These are phyloP conservation scores for Boletus bicolor DNA, from an alignment of 768 basidiomycete genomes.

Conservation along the genomic window DNA sequence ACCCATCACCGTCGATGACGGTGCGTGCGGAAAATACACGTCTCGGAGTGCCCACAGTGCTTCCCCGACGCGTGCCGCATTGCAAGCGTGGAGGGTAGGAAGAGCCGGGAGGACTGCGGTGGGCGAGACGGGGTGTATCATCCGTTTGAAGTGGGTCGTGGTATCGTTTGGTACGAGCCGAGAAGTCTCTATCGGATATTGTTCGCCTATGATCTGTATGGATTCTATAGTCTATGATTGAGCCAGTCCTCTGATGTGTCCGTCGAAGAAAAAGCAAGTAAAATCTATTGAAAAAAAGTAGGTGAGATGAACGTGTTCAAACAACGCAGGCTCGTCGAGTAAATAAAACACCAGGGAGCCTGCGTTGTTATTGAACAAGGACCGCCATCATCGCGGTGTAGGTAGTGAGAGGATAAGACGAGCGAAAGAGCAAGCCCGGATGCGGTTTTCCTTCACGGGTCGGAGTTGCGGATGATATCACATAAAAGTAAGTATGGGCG, in stretches of 20 bases:
- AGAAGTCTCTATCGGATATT: slow-evolving; percentile 6
- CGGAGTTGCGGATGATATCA: slow-evolving; percentile 13
- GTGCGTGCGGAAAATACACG: slow-evolving; percentile 49
- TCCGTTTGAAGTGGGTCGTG: background rate
- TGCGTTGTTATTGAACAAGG: slow-evolving; percentile 51
- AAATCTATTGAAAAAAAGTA: slow-evolving; percentile 3
- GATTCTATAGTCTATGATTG: slow-evolving; percentile 16
- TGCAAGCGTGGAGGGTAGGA: slow-evolving; percentile 35
- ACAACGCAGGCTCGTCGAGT: slow-evolving; percentile 22
- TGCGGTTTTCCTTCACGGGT: slow-evolving; percentile 1
- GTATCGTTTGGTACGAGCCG: slow-evolving; percentile 7
- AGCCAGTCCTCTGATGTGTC: background rate
- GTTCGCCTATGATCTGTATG: slow-evolving; percentile 8
- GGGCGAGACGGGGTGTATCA: slow-evolving; percentile 33
- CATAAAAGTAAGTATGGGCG: background rate
- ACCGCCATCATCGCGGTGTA: slow-evolving; percentile 42
- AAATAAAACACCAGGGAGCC: slow-evolving; percentile 27
- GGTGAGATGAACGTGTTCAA: background rate
- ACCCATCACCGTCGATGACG: slow-evolving; percentile 5
- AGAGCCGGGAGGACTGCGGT: slow-evolving; percentile 59
- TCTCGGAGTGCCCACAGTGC: slow-evolving; percentile 44
- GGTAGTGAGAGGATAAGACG: slow-evolving; percentile 5
- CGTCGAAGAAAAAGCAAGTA: background rate
- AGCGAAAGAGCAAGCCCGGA: background rate
- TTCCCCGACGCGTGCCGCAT: slow-evolving; percentile 36